Percentiles rank a stretch among this genome's conserved stretches.
These are phyloP conservation scores for Macrophomina pseudophaseolina DNA, from an alignment of 2,329 filamentous ascomycete species.

Conservation along the genomic window DNA sequence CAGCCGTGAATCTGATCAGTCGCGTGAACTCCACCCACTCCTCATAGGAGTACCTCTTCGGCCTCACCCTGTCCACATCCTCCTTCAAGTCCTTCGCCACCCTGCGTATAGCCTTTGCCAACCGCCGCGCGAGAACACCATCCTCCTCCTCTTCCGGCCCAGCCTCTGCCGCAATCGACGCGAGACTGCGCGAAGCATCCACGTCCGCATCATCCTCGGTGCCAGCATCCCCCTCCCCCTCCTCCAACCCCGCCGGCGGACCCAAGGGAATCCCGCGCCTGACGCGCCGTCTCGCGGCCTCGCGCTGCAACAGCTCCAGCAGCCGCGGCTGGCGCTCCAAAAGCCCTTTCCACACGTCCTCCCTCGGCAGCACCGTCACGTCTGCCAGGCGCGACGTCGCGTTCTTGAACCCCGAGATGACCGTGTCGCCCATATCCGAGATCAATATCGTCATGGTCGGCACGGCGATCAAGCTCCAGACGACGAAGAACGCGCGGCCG, in stretches of 20 bases:
- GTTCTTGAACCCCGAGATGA: constrained; percentile 71
- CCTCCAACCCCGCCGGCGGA: background rate
- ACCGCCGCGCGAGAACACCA: constrained; percentile 62
- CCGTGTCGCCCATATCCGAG: constrained; percentile 67
- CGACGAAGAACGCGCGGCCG: constrained; percentile 86
- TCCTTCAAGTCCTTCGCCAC: constrained; percentile 68
- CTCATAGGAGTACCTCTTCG: constrained; percentile 75
- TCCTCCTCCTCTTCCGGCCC: constrained; percentile 41
- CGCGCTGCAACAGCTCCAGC: constrained; percentile 39
- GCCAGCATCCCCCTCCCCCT: constrained; percentile 27
- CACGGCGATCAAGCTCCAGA: constrained; percentile 85
- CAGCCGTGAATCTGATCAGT: constrained; percentile 65
- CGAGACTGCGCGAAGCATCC: constrained; percentile 39
- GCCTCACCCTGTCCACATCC: constrained; percentile 45
- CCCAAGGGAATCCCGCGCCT: constrained; percentile 43
- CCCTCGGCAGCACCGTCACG: constrained; percentile 68
- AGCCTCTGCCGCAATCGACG: constrained; percentile 43
- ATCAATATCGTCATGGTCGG: constrained; percentile 84
- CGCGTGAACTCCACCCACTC: constrained; percentile 87
- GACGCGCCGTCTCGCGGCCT: constrained; percentile 41
- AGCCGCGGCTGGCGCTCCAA: constrained; percentile 56
- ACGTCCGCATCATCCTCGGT: background rate
- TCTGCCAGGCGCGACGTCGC: constrained; percentile 66
- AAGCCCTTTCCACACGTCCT: constrained; percentile 60
- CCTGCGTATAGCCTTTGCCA: constrained; percentile 73